Evolutionary conservation across 768 basidiomycete species (phyloP).

Genomic region (Pleurotus cornucopiae): DNA sequence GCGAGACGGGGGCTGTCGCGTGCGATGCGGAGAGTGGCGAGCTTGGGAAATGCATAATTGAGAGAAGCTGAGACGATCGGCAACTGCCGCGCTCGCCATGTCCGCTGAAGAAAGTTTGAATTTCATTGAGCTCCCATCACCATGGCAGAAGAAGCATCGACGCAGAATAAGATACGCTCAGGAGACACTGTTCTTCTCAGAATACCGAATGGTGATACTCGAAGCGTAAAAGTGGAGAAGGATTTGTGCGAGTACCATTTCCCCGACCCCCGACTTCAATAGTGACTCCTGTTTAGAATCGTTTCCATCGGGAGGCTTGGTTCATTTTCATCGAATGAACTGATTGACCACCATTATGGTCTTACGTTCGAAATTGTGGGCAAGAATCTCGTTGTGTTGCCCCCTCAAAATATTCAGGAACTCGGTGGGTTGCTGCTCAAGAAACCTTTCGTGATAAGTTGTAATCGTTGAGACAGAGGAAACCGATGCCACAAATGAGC

Average conservation of each 20-base stretch:
- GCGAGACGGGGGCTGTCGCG: not conserved
- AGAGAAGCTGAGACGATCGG: not conserved
- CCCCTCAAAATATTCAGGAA: conserved; percentile 67
- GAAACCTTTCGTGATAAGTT: conserved; percentile 4
- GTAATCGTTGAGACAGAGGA: conserved; percentile 61
- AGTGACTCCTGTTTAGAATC: conserved; percentile 37
- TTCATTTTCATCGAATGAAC: conserved; percentile 70
- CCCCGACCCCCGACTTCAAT: not conserved
- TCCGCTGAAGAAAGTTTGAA: not conserved
- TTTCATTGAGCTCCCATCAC: no score
- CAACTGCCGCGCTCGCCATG: conserved; percentile 1
- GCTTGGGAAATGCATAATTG: not conserved
- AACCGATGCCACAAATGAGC: conserved; percentile 94
- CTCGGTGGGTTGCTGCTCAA: conserved; percentile 53
- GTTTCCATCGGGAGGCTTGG: conserved; percentile 84
- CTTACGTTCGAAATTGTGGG: conserved; percentile 82
- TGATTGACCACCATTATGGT: conserved; percentile 83
- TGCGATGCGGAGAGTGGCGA: not conserved
- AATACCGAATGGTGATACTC: conserved; percentile 77
- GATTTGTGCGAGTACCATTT: conserved; percentile 51
- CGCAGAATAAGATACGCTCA: conserved; percentile 14
- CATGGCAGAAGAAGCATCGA: not conserved
- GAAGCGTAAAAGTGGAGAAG: conserved; percentile 67
- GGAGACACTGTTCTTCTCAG: conserved; percentile 79
- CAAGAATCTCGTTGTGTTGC: conserved; percentile 61